Evolutionary conservation across 2,329 filamentous ascomycete genomes (phyloP).

Genomic region (Phyllosticta ampelicida): DNA sequence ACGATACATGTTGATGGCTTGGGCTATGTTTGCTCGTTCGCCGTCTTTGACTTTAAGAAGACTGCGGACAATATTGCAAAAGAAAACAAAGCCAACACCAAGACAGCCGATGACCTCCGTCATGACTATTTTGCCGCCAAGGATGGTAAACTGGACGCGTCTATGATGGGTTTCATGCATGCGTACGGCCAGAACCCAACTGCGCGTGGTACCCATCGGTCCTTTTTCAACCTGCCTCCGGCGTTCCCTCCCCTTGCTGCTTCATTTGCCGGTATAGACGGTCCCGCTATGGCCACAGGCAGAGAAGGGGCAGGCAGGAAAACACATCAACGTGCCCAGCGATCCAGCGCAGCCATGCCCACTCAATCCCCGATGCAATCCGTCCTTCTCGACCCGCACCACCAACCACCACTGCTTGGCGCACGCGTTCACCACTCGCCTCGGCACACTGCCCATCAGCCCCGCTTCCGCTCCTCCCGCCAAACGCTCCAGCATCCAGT

Average conservation of each 20-base stretch:
- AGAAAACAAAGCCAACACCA: constrained; percentile 34
- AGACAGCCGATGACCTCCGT: constrained; percentile 47
- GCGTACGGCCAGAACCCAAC: constrained; percentile 49
- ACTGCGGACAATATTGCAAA: constrained; percentile 47
- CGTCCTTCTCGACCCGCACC: constrained; percentile 62
- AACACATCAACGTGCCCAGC: constrained; percentile 11
- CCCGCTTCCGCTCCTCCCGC: constrained; percentile 30
- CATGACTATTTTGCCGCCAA: constrained; percentile 93
- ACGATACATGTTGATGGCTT: constrained; percentile 94
- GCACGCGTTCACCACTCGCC: constrained; percentile 27
- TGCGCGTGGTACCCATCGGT: not conserved
- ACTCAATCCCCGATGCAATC: constrained; percentile 55
- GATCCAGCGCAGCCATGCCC: constrained; percentile 17
- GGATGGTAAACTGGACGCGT: constrained; percentile 97
- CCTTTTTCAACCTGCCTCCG: constrained; percentile 4
- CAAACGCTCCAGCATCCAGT: constrained; percentile 13
- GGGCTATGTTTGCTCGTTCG: constrained; percentile 93
- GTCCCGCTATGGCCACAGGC: not conserved
- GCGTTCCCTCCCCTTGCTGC: constrained; percentile 3
- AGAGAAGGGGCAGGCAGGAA: not conserved
- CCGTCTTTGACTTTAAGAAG: constrained; percentile 93
- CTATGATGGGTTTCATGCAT: constrained; percentile 88
- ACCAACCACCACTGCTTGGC: constrained; percentile 50
- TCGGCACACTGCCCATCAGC: constrained; percentile 38
- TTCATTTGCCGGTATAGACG: constrained; percentile 1